Conservation (phyloP, 257 asterid species). For the Gentiana macrophylla region DNA sequence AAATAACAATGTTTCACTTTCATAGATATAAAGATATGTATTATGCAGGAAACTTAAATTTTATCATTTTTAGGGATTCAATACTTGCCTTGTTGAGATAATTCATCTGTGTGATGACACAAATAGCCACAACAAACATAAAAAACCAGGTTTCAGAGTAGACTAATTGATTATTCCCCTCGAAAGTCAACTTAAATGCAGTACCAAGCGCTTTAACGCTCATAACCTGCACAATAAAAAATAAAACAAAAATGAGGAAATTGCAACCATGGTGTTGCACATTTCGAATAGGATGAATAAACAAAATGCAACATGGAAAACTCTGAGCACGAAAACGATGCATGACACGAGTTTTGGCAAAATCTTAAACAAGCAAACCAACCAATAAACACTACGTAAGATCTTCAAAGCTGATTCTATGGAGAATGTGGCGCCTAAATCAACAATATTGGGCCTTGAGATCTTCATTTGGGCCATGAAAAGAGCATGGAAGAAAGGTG, state of each 20-base stretch:
- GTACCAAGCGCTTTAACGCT: slow-evolving; percentile 91
- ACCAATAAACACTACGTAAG: not conserved
- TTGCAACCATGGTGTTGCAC: not conserved
- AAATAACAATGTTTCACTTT: no score
- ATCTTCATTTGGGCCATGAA: no score
- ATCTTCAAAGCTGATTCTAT: not conserved
- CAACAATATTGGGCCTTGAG: no score
- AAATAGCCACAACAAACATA: slow-evolving; percentile 52
- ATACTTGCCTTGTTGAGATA: slow-evolving; percentile 78
- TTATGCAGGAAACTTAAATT: no score
- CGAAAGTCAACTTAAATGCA: slow-evolving; percentile 68
- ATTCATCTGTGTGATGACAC: slow-evolving; percentile 84
- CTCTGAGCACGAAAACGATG: no score
- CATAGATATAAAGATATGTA: no score
- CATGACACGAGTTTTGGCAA: no score
- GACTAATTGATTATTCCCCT: slow-evolving; percentile 72
- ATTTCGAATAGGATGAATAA: not conserved
- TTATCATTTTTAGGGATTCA: not conserved
- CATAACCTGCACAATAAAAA: slow-evolving; percentile 54
- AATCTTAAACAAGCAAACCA: not conserved
- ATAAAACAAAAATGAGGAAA: not conserved
- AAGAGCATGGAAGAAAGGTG: no score
- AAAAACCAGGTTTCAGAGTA: slow-evolving; percentile 79
- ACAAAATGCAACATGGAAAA: no score
- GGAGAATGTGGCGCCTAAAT: no score